Evolutionary conservation across 1,284 basidiomycete species (phyloP).

Genomic region (Irpex rosettiformis): DNA sequence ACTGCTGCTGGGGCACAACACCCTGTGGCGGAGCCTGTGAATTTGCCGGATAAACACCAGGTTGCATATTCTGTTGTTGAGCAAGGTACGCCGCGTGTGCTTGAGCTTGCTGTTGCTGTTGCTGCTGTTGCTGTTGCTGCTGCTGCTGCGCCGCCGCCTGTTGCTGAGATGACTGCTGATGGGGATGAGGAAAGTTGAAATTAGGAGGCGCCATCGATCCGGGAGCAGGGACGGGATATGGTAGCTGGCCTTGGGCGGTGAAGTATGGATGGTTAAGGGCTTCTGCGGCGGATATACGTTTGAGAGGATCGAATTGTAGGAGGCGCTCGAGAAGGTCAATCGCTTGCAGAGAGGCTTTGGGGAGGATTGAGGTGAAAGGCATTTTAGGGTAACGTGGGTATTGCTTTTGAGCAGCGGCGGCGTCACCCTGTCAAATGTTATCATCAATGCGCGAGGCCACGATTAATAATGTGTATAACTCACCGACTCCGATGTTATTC

Average conservation of each 20-base stretch:
- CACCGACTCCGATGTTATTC: conserved; percentile 91
- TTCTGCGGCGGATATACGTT: conserved; percentile 90
- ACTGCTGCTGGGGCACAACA: conserved; percentile 28
- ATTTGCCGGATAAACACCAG: conserved; percentile 25
- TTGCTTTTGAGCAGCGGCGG: conserved; percentile 60
- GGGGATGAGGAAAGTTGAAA: conserved; percentile 68
- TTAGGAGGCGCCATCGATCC: conserved; percentile 63
- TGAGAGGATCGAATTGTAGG: conserved; percentile 94
- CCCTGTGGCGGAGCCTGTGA: conserved; percentile 34
- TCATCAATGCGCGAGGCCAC: conserved; percentile 1
- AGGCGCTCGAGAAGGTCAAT: conserved; percentile 94
- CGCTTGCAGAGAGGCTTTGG: conserved; percentile 90
- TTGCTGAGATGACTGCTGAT: conserved; percentile 50
- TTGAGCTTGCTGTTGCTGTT: conserved; percentile 29
- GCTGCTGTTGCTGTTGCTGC: conserved; percentile 39
- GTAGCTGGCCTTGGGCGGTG: conserved; percentile 43
- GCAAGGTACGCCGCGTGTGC: conserved; percentile 37
- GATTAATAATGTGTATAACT: conserved; percentile 27
- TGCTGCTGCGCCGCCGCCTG: conserved; percentile 36
- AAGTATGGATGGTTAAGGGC: conserved; percentile 95
- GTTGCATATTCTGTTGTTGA: conserved; percentile 37
- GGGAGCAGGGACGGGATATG: conserved; percentile 42
- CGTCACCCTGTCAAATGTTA: conserved; percentile 59
- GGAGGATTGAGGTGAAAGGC: conserved; percentile 84
- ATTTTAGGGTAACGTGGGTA: conserved; percentile 93